Evolutionary conservation across 2,329 filamentous ascomycete genomes (phyloP).

Genomic region (Penicillium olsonii): DNA sequence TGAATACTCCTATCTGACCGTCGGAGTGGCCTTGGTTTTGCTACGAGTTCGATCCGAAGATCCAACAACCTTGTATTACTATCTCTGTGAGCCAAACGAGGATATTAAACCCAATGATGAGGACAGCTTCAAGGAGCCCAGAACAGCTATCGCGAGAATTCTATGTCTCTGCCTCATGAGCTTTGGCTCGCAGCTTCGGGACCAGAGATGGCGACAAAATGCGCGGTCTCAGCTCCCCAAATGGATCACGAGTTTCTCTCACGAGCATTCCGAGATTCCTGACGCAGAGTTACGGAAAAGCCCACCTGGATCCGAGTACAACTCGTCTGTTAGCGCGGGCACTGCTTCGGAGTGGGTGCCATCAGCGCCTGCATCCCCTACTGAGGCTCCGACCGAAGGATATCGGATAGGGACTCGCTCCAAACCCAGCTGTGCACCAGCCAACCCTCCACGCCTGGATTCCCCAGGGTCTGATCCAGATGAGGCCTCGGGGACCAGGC

Average conservation of each 20-base stretch:
- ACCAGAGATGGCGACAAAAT: background rate
- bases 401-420: no score
- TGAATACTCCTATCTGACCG: conserved; percentile 29
- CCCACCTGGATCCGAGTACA: background rate
- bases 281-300: background rate
- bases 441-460: background rate
- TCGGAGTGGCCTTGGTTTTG: conserved; percentile 21
- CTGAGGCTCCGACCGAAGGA: background rate
- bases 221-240: background rate
- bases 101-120: background rate
- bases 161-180: background rate
- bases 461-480: background rate
- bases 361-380: background rate
- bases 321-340: background rate
- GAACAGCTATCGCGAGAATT: background rate
- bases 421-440: no score
- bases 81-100: background rate
- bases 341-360: background rate
- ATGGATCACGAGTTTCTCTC: background rate
- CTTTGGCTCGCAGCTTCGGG: background rate
- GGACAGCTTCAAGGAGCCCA: background rate
- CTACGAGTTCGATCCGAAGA: background rate
- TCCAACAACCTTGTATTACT: background rate
- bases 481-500: background rate
- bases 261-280: background rate